These are phyloP conservation scores for Lichtheimia corymbifera DNA, from an alignment of 371 early-diverging fungal species.

Conservation along the genomic window DNA sequence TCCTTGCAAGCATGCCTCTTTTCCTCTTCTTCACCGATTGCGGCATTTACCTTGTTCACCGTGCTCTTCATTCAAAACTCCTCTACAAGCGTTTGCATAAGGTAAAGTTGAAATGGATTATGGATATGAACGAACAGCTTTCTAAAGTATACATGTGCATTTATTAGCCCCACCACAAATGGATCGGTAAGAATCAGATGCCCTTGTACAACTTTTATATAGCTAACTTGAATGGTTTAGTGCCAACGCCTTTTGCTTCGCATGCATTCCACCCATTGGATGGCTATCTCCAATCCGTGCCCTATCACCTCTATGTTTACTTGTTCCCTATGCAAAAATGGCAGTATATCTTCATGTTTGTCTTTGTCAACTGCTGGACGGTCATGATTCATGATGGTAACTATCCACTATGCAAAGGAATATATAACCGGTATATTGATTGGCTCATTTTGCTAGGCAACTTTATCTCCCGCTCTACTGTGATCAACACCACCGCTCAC, in stretches of 20 bases:
- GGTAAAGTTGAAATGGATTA: slow-evolving; percentile 29
- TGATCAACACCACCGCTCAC: slow-evolving; percentile 90
- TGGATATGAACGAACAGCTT: not conserved
- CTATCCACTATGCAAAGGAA: not conserved
- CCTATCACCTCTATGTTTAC: slow-evolving; percentile 91
- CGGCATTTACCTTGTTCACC: slow-evolving; percentile 94
- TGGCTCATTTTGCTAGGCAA: slow-evolving; percentile 41
- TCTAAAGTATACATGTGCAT: not conserved
- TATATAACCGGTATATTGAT: not conserved
- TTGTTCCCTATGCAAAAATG: slow-evolving; percentile 89
- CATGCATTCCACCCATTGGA: slow-evolving; percentile 95
- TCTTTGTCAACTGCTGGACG: slow-evolving; percentile 94
- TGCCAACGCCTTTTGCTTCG: slow-evolving; percentile 94
- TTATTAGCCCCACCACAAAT: slow-evolving; percentile 55
- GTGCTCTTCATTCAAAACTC: slow-evolving; percentile 83
- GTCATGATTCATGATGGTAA: slow-evolving; percentile 96
- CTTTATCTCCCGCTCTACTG: slow-evolving; percentile 55
- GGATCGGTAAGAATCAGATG: slow-evolving; percentile 38
- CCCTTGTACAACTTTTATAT: not conserved
- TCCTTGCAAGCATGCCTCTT: slow-evolving; percentile 59
- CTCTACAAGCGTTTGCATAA: slow-evolving; percentile 91
- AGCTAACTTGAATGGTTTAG: slow-evolving; percentile 30
- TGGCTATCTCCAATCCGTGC: slow-evolving; percentile 91
- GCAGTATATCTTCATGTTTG: slow-evolving; percentile 82
- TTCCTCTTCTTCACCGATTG: slow-evolving; percentile 93